Base-by-base conservation (phyloP, 306 rosid species). In the Cicer bijugum region DNA sequence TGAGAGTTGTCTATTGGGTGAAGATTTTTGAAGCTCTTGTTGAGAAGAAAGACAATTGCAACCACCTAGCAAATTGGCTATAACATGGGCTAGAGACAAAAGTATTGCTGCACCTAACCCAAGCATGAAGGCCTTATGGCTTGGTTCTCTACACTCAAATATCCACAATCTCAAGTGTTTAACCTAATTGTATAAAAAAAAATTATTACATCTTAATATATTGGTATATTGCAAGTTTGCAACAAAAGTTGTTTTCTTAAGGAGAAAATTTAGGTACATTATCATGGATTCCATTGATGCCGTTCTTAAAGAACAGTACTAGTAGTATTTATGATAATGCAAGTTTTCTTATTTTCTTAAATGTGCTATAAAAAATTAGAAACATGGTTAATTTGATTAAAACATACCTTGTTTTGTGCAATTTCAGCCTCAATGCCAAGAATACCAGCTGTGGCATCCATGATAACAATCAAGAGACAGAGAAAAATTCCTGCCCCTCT, bases 101-200 rank as follows among this genome's bases (percentile, higher is more conserved):
- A 95, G 89, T 19, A 69, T 75, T n/a, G 87, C 89, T 78, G 97
- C 97, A 14, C 72, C 90, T 42, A 91, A 74, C 5, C 97, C 99
- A 39, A 91, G 78, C 84, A 79, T 77, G 85, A 90, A 95, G 52
- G 97, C 97, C 73, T 88, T 82, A 39, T 79, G 85, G 45, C 97
- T 95, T 75, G 99, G 99, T 0, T 91, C 96, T 85, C 89, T 88
- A 43, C 99, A 95, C 88, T 95, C 99, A 47, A 95, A 95, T 75
- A 95, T 85, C 96, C 96, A 95, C 55, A 95, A 65, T 72, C 90
- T 88, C 40, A 91, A 33, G 58, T 95, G 95, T 79, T 91, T 90
- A 37, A 82, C 96, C 99, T 89, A 87, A 48, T 84, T 44, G 38
- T 19, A 67, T 19, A 62, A 81, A 62, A 8, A 58, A 60, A 16